Evolutionary conservation across 192 early-diverging fungal genomes (phyloP), one percentile per base, ranked within the genome.

Genomic region (Entomortierella chlamydospora): DNA sequence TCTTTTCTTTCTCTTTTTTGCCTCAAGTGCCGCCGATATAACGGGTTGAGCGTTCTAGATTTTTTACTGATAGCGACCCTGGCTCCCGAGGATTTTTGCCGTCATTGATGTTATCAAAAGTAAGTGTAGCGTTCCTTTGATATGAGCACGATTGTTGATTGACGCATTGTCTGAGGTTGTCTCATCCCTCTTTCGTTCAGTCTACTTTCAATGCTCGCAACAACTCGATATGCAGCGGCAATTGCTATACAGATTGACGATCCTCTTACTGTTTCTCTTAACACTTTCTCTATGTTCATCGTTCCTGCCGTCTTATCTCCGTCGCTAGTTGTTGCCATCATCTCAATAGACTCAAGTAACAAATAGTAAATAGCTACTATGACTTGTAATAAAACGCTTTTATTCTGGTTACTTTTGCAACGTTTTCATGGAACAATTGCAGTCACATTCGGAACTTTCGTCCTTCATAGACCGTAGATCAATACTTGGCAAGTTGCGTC

Each of bases 221-320:
- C 34, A 37, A 37, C 4, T 37, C 34, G 34, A 37, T 37, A 37
- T 37, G 34, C 10, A 37, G 34, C 10, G 10, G 34, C 34, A 4
- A 37, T 37, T 10, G 10, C 34, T 37, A 4, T 7, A 37, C 34
- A 37, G 34, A 7, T 37, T 37, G 31, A 31, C 18, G 45, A 20
- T 67, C 55, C 31, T 31, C 23, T 42, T 58, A 29, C 52, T 37
- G 42, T 61, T 47, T 61, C 42, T 61, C 42, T 61, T 61, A 29
- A 61, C 59, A 23, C 42, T 61, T 61, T 47, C n/a, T 61, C n/a
- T 47, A n/a, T 41, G 23, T 29, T 42, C 29, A 11, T n/a, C 59
- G 47, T 28, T 23, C 13, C 59, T 61, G 23, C 42, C 25, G 18
- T 45, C 29, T 30, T 54, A 3, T 17, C 47, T 50, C 4, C 47